Evolutionary conservation across 495 filamentous ascomycete genomes (phyloP).

Genomic region (Poronia punctata): DNA sequence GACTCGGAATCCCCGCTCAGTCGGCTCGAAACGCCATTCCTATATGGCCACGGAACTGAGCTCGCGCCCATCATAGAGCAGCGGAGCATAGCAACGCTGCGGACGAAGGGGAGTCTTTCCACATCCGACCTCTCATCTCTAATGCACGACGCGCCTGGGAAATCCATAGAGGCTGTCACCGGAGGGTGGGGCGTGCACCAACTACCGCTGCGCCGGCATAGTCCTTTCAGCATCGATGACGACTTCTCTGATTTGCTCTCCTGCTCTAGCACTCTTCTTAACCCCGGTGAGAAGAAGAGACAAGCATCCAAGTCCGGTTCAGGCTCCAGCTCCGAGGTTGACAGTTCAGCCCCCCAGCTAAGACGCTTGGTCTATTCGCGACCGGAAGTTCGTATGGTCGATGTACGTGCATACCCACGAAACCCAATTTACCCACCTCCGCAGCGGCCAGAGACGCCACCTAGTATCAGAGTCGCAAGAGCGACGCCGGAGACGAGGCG

Average conservation of each 20-base stretch:
- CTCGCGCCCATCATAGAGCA: slow-evolving; percentile 35
- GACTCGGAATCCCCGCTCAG: slow-evolving; percentile 20
- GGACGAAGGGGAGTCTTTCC: slow-evolving; percentile 14
- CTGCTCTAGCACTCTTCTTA: too few species aligned
- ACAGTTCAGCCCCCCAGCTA: slow-evolving; percentile 26
- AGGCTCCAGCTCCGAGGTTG: background rate
- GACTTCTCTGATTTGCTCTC: too few species aligned
- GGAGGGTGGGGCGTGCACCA: too few species aligned
- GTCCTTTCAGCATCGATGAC: too few species aligned
- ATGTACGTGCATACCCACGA: slow-evolving; percentile 32
- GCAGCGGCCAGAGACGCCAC: slow-evolving; percentile 19
- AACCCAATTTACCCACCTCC: slow-evolving; percentile 26
- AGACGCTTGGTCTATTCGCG: slow-evolving; percentile 24
- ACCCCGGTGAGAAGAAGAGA: slow-evolving; percentile 13
- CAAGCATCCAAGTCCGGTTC: background rate
- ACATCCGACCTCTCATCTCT: slow-evolving; percentile 22
- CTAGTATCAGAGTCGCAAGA: too few species aligned
- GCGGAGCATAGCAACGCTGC: slow-evolving; percentile 26
- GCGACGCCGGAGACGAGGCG: slow-evolving; percentile 3
- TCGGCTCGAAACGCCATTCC: slow-evolving; percentile 20
- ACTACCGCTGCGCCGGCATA: too few species aligned
- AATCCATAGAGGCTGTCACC: too few species aligned
- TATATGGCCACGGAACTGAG: slow-evolving; percentile 34
- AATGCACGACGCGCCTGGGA: slow-evolving; percentile 17
- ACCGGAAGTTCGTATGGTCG: slow-evolving; percentile 18